phyloP scores from a whole-genome alignment of 2,329 filamentous ascomycete species.

The Botryosphaeria dothidea region DNA sequence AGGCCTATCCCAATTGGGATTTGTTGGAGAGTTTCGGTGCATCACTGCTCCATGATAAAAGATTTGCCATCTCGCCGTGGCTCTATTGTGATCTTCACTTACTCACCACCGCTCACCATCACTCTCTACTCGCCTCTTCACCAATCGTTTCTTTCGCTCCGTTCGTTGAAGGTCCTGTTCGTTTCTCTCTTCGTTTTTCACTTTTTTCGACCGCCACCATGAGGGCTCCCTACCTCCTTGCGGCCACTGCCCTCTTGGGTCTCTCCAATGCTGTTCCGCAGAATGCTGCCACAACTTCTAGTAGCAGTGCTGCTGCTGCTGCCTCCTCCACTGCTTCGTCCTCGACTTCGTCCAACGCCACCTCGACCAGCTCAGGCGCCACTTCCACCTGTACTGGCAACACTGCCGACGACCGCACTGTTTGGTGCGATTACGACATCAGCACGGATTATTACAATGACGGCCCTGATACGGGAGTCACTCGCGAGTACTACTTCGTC shows the following conservation, averaged over 20 bases:
- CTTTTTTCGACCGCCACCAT: not conserved
- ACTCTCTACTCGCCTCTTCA: not conserved
- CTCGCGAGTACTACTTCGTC: slow-evolving; percentile 56
- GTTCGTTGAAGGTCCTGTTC: slow-evolving; percentile 3
- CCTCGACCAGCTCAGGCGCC: not conserved
- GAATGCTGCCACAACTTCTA: not conserved
- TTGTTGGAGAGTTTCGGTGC: not conserved
- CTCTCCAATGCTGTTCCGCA: not conserved
- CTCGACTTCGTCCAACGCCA: not conserved
- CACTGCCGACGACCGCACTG: slow-evolving; percentile 2
- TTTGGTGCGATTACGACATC: slow-evolving; percentile 53
- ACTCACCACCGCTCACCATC: not conserved
- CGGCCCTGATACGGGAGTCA: slow-evolving; percentile 56
- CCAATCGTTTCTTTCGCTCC: not conserved
- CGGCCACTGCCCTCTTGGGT: not conserved
- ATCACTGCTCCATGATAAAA: not conserved
- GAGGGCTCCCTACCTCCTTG: slow-evolving; percentile 2
- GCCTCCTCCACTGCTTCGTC: not conserved
- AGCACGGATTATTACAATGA: slow-evolving; percentile 55
- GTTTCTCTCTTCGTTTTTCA: not conserved
- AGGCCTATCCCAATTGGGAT: not conserved
- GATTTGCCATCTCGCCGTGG: not conserved
- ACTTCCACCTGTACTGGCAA: slow-evolving; percentile 15
- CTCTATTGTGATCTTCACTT: not conserved
- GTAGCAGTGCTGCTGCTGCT: too few species aligned